A percentile compares a stretch with the other conserved stretches of the same genome.
These are phyloP conservation scores for Penicillium corylophilum DNA, from an alignment of 2,329 filamentous ascomycete species.

Conservation along the genomic window DNA sequence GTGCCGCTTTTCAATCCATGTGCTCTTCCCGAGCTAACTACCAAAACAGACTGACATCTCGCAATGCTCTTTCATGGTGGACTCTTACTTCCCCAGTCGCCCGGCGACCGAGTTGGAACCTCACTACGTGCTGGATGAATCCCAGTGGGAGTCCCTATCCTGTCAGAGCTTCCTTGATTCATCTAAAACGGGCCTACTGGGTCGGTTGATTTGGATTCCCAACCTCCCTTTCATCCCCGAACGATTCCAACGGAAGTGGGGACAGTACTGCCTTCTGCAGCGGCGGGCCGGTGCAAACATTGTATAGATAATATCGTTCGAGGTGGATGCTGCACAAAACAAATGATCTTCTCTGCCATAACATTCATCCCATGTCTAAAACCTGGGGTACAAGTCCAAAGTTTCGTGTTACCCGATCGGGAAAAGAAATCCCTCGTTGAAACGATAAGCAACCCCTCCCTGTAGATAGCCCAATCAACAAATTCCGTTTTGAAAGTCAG, in stretches of 20 bases:
- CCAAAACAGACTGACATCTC: slow-evolving; percentile 60
- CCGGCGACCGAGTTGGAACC: slow-evolving; percentile 69
- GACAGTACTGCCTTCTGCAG: slow-evolving; percentile 78
- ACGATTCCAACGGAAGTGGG: slow-evolving; percentile 74
- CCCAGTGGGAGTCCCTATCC: slow-evolving; percentile 74
- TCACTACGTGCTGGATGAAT: slow-evolving; percentile 69
- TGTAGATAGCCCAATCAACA: slow-evolving; percentile 11
- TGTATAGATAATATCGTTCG: slow-evolving; percentile 6
- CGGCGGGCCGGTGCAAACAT: slow-evolving; percentile 43
- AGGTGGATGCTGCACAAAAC: background rate
- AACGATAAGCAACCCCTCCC: slow-evolving; percentile 18
- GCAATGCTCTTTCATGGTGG: slow-evolving; percentile 79
- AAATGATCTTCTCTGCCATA: background rate
- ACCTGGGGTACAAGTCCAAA: slow-evolving; percentile 13
- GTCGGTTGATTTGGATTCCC: slow-evolving; percentile 80
- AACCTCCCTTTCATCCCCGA: slow-evolving; percentile 67
- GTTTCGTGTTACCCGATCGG: slow-evolving; percentile 33
- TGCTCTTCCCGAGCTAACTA: slow-evolving; percentile 13
- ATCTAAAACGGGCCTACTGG: slow-evolving; percentile 68
- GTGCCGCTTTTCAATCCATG: slow-evolving; percentile 22
- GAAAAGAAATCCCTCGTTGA: slow-evolving; percentile 39
- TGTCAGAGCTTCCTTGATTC: slow-evolving; percentile 82
- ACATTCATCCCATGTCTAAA: background rate
- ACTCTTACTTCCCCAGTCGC: slow-evolving; percentile 71
- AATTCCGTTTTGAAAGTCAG: background rate